A percentile compares a stretch with the other conserved stretches of the same genome.
Evolutionary conservation across 2,329 filamentous ascomycete genomes (phyloP).

Genomic region (Juglanconis juglandina): DNA sequence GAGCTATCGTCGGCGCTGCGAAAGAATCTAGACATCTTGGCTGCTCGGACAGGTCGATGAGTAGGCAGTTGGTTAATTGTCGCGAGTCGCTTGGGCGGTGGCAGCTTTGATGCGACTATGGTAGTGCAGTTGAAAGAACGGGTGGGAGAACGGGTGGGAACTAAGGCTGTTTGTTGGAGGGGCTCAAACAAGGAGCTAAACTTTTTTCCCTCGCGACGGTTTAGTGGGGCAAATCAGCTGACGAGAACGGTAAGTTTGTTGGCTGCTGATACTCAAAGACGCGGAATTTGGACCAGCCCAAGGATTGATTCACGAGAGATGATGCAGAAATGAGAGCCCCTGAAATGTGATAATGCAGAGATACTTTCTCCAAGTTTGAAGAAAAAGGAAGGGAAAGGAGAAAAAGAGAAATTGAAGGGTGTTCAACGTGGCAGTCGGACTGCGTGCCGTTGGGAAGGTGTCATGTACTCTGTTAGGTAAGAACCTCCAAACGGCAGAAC

Average conservation of each 20-base stretch:
- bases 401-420: too few relatives aligned
- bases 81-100: conserved; percentile 6
- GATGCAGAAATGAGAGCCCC: too few relatives aligned
- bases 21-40: conserved; percentile 94
- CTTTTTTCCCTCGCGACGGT: not conserved
- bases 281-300: not conserved
- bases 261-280: not conserved
- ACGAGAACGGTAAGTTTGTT: not conserved
- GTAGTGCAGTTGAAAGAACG: conserved; percentile 12
- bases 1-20: conserved; percentile 89
- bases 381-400: too few relatives aligned
- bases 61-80: conserved; percentile 2
- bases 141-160: conserved; percentile 1
- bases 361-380: too few relatives aligned
- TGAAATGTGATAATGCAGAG: too few relatives aligned
- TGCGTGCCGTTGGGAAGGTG: too few relatives aligned
- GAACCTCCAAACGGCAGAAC: too few relatives aligned
- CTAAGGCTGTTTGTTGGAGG: not conserved
- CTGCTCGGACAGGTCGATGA: conserved; percentile 1
- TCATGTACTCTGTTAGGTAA: too few relatives aligned
- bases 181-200: conserved; percentile 8
- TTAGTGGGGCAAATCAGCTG: not conserved
- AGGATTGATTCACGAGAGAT: not conserved
- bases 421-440: too few relatives aligned
- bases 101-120: conserved; percentile 14